Base-by-base conservation (phyloP, 345 rosid species). In the Balakata baccata region DNA sequence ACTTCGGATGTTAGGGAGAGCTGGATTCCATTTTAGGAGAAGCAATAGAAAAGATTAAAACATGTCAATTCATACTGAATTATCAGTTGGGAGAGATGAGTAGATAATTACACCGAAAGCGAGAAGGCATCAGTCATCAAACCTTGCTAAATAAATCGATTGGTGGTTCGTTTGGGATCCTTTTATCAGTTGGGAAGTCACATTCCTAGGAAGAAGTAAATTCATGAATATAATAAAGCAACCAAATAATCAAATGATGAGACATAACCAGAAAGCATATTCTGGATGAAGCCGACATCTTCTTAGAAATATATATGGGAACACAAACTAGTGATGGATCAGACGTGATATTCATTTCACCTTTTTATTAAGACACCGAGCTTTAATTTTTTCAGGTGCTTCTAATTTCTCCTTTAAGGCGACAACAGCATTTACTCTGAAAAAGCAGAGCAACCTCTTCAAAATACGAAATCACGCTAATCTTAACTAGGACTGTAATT, bases 131-230 rank as follows among this genome's bases (percentile, higher is more conserved):
- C 7, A 11, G 47, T 43, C 47, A 3, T 14, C 61, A 39, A 66
- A 85, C 88, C 87, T 85, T 81, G 51, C 60, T 78, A 56, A 86
- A 83, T 60, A 74, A 69, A 39, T 82, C 81, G 39, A 69, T 66
- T 8, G 85, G 81, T 50, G 82, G 80, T 64, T 84, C 79, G 23
- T 60, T 72, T 39, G 54, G 66, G 53, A 64, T 39, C 18, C 56
- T 64, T 66, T 77, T 79, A n/a, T 78, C 68, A 10, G 18, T 34
- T 64, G 82, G 50, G 16, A 53, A 49, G 23, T 80, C 82, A 11
- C 14, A 39, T 47, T 78, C 86, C 89, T 86, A 57, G 23, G 57
- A 63, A 70, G n/a, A 78, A 76, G 74, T 45, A 58, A 50, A 41
- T 45, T 49, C 66, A 23, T 14, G 18, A 45, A 51, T n/a, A n/a